Percentiles rank a stretch among this genome's conserved stretches.
Evolutionary conservation across 2,329 filamentous ascomycete genomes (phyloP).

Genomic region (Bertia moriformis): DNA sequence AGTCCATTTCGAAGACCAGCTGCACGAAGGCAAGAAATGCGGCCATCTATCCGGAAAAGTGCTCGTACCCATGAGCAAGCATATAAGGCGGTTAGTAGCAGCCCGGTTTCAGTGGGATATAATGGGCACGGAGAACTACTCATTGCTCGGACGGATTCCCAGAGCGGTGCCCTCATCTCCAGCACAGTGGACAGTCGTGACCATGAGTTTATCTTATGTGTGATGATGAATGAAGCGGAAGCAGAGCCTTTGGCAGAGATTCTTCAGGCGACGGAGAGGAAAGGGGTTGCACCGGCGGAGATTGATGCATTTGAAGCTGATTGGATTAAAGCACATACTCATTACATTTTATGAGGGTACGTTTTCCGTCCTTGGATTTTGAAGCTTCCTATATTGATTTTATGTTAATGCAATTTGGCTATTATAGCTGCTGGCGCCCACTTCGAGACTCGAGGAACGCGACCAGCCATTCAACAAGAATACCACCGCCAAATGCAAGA

Average conservation of each 20-base stretch:
- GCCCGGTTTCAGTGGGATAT: slow-evolving; percentile 95
- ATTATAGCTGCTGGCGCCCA: slow-evolving; percentile 1
- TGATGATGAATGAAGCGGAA: slow-evolving; percentile 59
- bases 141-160: slow-evolving; percentile 88
- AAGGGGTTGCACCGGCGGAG: slow-evolving; percentile 62
- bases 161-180: slow-evolving; percentile 79
- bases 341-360: too few relatives aligned
- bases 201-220: slow-evolving; percentile 89
- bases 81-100: slow-evolving; percentile 87
- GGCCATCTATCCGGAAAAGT: slow-evolving; percentile 94
- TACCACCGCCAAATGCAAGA: slow-evolving; percentile 49
- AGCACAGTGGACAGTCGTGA: slow-evolving; percentile 87
- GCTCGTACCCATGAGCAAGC: slow-evolving; percentile 80
- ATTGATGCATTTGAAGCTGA: slow-evolving; percentile 74
- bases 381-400: too few relatives aligned
- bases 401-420: too few relatives aligned
- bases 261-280: slow-evolving; percentile 75
- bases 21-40: slow-evolving; percentile 97
- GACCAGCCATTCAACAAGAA: slow-evolving; percentile 16
- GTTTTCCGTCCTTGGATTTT: too few relatives aligned
- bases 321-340: too few relatives aligned
- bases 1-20: slow-evolving; percentile 94
- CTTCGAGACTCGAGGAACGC: slow-evolving; percentile 1
- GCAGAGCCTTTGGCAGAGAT: slow-evolving; percentile 73
- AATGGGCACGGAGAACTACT: slow-evolving; percentile 92